Evolutionary conservation across 169 alveolate species (phyloP).

Genomic region (Plasmodium malariae): DNA sequence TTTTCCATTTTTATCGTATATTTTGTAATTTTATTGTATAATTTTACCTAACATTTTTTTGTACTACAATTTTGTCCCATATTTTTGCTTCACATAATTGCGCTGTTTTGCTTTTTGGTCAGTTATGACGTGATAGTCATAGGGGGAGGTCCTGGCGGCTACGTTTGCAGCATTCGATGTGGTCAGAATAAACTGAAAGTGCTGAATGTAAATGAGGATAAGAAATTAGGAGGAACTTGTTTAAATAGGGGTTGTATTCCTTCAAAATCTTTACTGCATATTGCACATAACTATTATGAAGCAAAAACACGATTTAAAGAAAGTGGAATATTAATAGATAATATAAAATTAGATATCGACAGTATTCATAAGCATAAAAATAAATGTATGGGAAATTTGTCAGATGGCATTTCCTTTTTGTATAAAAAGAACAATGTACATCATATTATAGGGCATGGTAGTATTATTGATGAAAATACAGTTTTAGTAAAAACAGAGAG

Average conservation of each 20-base stretch:
- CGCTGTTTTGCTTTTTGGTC: background rate
- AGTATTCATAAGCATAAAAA: conserved; percentile 89
- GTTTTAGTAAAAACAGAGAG: conserved; percentile 31
- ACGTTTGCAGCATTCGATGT: conserved; percentile 97
- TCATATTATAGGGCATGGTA: conserved; percentile 88
- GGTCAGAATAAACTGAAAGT: conserved; percentile 96
- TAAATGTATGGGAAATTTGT: conserved; percentile 90
- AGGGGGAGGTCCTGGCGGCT: conserved; percentile 97
- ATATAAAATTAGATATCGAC: conserved; percentile 86
- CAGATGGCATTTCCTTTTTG: conserved; percentile 93
- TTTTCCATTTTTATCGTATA: no score
- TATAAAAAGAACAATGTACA: conserved; percentile 95
- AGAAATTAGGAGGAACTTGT: conserved; percentile 98
- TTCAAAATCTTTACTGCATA: conserved; percentile 95
- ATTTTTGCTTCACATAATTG: no score
- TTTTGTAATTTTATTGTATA: no score
- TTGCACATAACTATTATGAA: conserved; percentile 93
- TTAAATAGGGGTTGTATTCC: conserved; percentile 99
- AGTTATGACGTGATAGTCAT: conserved; percentile 92
- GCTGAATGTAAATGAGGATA: conserved; percentile 95
- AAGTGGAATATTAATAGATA: conserved; percentile 79
- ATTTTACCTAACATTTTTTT: no score
- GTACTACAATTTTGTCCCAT: no score
- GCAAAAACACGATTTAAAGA: conserved; percentile 66
- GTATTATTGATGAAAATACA: conserved; percentile 36